Percentiles rank a stretch among this genome's conserved stretches.
Conservation (phyloP, 169 alveolate genomes). For the Cyclospora cayetanensis region DNA sequence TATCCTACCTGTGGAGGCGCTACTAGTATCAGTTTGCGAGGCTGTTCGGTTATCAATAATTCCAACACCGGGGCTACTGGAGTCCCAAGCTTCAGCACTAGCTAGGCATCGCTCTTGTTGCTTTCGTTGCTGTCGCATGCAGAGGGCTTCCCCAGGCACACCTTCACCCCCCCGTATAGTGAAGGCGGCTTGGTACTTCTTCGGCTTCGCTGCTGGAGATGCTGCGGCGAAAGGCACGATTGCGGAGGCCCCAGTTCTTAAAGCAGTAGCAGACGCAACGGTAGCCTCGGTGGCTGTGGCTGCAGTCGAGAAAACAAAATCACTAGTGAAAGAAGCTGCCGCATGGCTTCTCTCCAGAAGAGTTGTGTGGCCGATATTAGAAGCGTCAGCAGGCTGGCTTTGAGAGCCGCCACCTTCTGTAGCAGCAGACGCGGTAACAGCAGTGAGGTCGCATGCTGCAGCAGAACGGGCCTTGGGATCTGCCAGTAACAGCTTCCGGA, state of each 20-base stretch:
- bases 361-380: background rate
- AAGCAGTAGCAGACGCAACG: background rate
- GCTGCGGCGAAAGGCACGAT: background rate
- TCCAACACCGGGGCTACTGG: background rate
- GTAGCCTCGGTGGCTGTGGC: background rate
- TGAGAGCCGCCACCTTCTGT: background rate
- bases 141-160: background rate
- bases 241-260: background rate
- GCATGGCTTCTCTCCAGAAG: background rate
- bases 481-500: constrained; percentile 42
- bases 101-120: constrained; percentile 6
- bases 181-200: background rate
- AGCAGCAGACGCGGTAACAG: background rate
- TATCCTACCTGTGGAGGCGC: too few species aligned
- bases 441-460: constrained; percentile 33
- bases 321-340: constrained; percentile 3
- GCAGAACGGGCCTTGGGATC: constrained; percentile 56
- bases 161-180: background rate
- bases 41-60: background rate
- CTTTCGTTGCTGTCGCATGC: background rate
- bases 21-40: constrained; percentile 2
- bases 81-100: background rate
- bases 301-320: background rate
- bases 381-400: background rate
- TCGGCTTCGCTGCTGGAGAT: background rate